These are phyloP conservation scores for Fraxinus floribunda DNA, from an alignment of 305 asterid genomes.

Conservation along the genomic window DNA sequence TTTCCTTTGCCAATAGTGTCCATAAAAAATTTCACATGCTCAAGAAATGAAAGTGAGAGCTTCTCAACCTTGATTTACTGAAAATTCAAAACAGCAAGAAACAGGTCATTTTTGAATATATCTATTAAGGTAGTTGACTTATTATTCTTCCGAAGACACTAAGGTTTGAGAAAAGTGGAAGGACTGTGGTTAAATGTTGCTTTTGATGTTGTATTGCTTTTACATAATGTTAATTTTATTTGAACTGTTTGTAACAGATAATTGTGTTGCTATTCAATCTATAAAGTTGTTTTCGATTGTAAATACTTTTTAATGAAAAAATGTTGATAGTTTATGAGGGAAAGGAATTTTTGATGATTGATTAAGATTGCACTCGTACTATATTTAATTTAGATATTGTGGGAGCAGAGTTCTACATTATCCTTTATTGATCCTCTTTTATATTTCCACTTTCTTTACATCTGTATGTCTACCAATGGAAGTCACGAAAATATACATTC, in stretches of 20 bases:
- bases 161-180: not conserved
- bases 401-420: not conserved
- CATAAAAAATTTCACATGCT: not conserved
- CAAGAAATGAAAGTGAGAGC: not conserved
- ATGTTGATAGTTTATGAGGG: not conserved
- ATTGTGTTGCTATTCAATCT: not conserved
- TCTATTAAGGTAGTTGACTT: not conserved
- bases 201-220: not conserved
- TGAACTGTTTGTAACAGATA: not conserved
- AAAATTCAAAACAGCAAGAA: not conserved
- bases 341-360: not conserved
- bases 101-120: not conserved
- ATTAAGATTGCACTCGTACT: not conserved
- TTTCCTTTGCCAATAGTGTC: not conserved
- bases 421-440: conserved; percentile 17
- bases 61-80: not conserved
- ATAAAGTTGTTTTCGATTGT: not conserved
- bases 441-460: not conserved
- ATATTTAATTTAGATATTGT: too few relatives aligned
- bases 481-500: not conserved
- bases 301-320: not conserved
- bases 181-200: not conserved
- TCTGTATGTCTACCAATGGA: not conserved
- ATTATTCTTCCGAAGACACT: not conserved
- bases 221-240: not conserved